Evolutionary conservation across 306 rosid genomes (phyloP), one percentile per base, ranked within the genome.

Genomic region (Malus sylvestris): DNA sequence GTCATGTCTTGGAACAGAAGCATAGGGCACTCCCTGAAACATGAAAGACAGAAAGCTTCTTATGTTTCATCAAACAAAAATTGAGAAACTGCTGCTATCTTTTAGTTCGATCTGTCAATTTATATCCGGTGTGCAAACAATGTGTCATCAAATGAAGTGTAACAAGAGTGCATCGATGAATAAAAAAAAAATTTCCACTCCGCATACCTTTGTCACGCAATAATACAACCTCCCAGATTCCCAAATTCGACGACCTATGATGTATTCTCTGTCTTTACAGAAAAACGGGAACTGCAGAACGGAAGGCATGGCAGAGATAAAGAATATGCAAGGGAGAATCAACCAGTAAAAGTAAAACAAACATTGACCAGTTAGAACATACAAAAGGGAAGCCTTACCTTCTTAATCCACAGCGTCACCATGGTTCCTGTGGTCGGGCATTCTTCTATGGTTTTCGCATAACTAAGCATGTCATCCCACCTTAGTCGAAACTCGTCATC

Each of bases 181-280:
- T 7, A 22, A 49, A 35, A 73, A 77, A 29, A 18, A 11, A n/a
- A 61, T 19, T 19, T 53, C 5, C 44, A 52, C 42, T 69, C 32
- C 32, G 57, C 80, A 10, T 86, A 90, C 94, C 94, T 90, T 87
- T 4, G 94, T 90, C 65, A 90, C 83, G 18, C 90, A 90, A 76
- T 90, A 90, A 73, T 87, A 90, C 12, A 83, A 35, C 72, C 94
- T 79, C 76, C 91, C 90, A 1, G 86, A 84, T 75, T 87, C 90
- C 90, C 90, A 90, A 32, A 90, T 86, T 77, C 90, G 79, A 19
- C 91, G 86, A 70, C 90, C 91, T 75, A 90, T 87, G 68, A 90
- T 73, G 76, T 90, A 90, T 22, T 90, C 91, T 81, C 91, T 87
- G 78, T 90, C 90, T 79, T 87, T 90, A 65, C 89, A 87, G 84